phyloP scores from a whole-genome alignment of 1,284 basidiomycete species.

The Cryptococcus maquisensis region DNA sequence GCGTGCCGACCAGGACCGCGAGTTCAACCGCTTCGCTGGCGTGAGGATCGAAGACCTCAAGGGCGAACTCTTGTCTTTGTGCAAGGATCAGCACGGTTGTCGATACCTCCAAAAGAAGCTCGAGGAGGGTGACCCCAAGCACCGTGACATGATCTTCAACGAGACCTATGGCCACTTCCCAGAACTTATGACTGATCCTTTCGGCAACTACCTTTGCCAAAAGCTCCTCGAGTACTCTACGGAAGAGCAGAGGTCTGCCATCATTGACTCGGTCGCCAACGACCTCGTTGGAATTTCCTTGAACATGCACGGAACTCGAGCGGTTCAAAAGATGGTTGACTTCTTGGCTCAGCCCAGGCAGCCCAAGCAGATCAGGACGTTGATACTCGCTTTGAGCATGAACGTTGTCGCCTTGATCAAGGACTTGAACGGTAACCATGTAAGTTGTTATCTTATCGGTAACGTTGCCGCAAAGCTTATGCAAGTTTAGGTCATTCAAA shows the following conservation, averaged over 20 bases:
- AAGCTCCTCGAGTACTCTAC: slow-evolving; percentile 97
- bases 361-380: slow-evolving; percentile 84
- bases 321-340: slow-evolving; percentile 99
- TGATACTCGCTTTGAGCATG: slow-evolving; percentile 92
- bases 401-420: slow-evolving; percentile 99
- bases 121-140: slow-evolving; percentile 88
- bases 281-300: slow-evolving; percentile 97
- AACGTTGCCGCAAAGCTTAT: background rate
- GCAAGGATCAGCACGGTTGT: slow-evolving; percentile 99
- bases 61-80: slow-evolving; percentile 87
- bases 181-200: slow-evolving; percentile 98
- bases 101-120: slow-evolving; percentile 98
- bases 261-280: slow-evolving; percentile 95
- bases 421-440: slow-evolving; percentile 98
- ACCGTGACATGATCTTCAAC: slow-evolving; percentile 98
- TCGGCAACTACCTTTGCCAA: slow-evolving; percentile 99
- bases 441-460: slow-evolving; percentile 42
- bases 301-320: slow-evolving; percentile 99
- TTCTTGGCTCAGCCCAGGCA: slow-evolving; percentile 93
- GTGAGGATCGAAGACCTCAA: slow-evolving; percentile 92
- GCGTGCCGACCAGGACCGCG: slow-evolving; percentile 84
- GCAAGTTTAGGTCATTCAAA: slow-evolving; percentile 65
- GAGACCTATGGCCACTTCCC: slow-evolving; percentile 98
- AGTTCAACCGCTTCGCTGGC: slow-evolving; percentile 91
- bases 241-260: slow-evolving; percentile 94